These are phyloP conservation scores for Escovopsis weberi DNA, from an alignment of 2,329 filamentous ascomycete genomes.

Conservation along the genomic window DNA sequence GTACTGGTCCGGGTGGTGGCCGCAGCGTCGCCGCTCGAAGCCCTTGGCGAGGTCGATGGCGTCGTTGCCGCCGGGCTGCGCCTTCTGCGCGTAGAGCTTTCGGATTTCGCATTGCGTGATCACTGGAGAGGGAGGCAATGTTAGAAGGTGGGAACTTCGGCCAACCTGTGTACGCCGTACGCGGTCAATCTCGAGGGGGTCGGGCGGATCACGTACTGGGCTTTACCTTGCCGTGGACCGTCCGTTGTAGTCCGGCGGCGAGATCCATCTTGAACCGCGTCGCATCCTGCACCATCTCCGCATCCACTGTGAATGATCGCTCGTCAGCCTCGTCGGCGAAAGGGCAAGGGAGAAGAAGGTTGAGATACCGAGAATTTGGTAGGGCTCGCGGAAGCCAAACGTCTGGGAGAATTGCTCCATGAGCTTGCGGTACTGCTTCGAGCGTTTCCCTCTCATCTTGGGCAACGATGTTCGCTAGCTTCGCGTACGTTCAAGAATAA, in stretches of 20 bases:
- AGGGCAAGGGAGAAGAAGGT: slow-evolving; percentile 6
- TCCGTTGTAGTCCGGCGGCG: slow-evolving; percentile 59
- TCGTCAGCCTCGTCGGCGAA: background rate
- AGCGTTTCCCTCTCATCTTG: slow-evolving; percentile 36
- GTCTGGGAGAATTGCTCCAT: slow-evolving; percentile 82
- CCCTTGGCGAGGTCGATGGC: slow-evolving; percentile 63
- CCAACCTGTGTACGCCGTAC: too few relatives aligned
- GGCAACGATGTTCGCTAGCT: background rate
- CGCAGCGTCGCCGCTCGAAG: slow-evolving; percentile 62
- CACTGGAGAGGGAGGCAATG: slow-evolving; percentile 35
- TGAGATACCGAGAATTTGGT: slow-evolving; percentile 60
- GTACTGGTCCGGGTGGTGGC: slow-evolving; percentile 58
- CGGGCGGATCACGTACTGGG: slow-evolving; percentile 42
- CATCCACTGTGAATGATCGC: slow-evolving; percentile 44
- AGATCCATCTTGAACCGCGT: slow-evolving; percentile 82
- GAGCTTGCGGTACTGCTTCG: slow-evolving; percentile 56
- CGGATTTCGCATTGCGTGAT: slow-evolving; percentile 72
- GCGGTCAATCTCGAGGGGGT: too few relatives aligned
- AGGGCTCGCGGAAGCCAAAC: slow-evolving; percentile 86
- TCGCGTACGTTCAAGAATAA: too few relatives aligned
- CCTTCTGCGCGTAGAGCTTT: slow-evolving; percentile 54
- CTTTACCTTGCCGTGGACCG: slow-evolving; percentile 77
- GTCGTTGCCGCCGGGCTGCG: slow-evolving; percentile 35
- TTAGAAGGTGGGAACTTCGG: too few relatives aligned
- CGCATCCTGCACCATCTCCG: slow-evolving; percentile 69